Evolutionary conservation across 257 asterid species (phyloP).

Genomic region (Parsonsia alboflavescens): DNA sequence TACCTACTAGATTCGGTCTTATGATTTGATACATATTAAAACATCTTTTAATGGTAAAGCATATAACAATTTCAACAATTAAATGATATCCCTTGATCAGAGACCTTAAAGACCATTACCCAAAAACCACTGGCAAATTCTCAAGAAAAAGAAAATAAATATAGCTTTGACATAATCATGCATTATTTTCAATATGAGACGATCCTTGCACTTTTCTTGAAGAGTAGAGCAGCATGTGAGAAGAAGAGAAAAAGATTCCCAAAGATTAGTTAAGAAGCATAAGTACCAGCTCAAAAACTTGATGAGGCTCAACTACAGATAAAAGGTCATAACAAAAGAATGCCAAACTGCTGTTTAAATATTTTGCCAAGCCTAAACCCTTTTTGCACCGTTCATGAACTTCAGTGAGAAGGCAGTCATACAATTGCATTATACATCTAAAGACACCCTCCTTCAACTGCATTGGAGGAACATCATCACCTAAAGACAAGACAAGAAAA

Average conservation of each 20-base stretch:
- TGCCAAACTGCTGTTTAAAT: constrained; percentile 93
- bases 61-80: background rate
- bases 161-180: background rate
- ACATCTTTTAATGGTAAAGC: background rate
- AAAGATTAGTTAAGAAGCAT: constrained; percentile 15
- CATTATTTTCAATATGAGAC: background rate
- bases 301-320: constrained; percentile 94
- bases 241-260: background rate
- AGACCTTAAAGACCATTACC: background rate
- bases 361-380: constrained; percentile 91
- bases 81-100: background rate
- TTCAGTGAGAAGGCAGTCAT: constrained; percentile 95
- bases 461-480: constrained; percentile 98
- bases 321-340: constrained; percentile 97
- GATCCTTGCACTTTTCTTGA: background rate
- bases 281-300: constrained; percentile 91
- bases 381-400: constrained; percentile 99
- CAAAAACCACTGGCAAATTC: background rate
- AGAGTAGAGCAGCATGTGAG: background rate
- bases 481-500: constrained; percentile 32
- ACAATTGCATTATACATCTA: constrained; percentile 91
- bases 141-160: background rate
- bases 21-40: background rate
- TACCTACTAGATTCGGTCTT: background rate
- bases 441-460: constrained; percentile 97